These are phyloP conservation scores for Candolleomyces eurysporus DNA, from an alignment of 768 basidiomycete genomes.

Conservation along the genomic window DNA sequence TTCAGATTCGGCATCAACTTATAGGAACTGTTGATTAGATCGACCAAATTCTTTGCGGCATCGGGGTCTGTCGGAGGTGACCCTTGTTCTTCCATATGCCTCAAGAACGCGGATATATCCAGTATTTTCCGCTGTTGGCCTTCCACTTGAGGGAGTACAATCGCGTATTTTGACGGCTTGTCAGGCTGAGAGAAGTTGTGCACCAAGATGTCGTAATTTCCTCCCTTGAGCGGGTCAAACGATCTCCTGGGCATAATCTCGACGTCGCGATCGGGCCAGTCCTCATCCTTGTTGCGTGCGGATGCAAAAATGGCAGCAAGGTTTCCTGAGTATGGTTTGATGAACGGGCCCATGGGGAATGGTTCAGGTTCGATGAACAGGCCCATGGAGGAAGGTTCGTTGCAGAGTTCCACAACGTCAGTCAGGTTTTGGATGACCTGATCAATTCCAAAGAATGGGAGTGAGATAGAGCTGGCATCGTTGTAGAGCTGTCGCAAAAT, in stretches of 20 bases:
- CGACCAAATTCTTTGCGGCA: neutral
- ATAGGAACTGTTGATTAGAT: neutral
- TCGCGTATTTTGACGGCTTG: neutral
- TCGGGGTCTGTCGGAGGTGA: neutral
- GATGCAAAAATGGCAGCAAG: neutral
- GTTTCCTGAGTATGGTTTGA: neutral
- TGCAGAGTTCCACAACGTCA: neutral
- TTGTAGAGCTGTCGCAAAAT: too few relatives aligned
- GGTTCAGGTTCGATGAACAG: neutral
- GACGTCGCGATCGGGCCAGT: neutral
- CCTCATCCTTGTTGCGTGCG: neutral
- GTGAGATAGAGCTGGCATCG: neutral
- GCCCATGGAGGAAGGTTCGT: neutral
- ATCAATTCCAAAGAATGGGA: neutral
- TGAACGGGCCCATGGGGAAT: neutral
- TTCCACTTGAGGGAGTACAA: neutral
- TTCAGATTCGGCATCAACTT: neutral
- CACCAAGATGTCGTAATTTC: too few relatives aligned
- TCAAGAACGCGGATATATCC: neutral
- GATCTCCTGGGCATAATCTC: neutral
- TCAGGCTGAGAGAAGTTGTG: neutral
- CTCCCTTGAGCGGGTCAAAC: too few relatives aligned
- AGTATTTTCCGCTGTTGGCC: neutral
- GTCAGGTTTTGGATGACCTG: neutral
- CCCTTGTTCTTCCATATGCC: neutral